Evolutionary conservation across 192 early-diverging fungal species (phyloP), one percentile per base, ranked within the genome.

Genomic region (Backusella circina): DNA sequence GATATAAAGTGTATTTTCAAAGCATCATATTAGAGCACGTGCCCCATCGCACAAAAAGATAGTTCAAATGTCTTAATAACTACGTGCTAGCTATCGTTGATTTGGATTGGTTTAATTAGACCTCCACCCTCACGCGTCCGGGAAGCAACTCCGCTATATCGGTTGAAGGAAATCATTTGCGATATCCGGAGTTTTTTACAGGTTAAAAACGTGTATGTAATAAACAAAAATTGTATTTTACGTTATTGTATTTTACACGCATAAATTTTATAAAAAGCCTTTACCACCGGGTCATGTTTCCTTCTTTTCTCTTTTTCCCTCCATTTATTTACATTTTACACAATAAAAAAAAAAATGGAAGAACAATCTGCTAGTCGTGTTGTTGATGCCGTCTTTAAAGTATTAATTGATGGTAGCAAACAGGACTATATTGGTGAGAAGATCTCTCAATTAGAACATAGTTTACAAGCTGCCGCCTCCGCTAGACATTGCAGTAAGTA

Each of bases 371-470:
- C 73, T 33, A 72, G 78, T 28, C 37, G 72, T 31, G 78, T 75
- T 15, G 84, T 82, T 37, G 76, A 77, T 15, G 39, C 50, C 13
- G 75, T 89, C 31, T 87, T 89, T 44, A 77, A 80, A 57, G 83
- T 88, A 6, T 75, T 88, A 15, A 76, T 83, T 15, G 79, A 83
- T 44, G 83, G 84, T 38, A 87, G 82, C 67, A 83, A 83, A 75
- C 76, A 81, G 64, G 86, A 82, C 12, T 88, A 87, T 72, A 88
- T 89, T 65, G 87, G 87, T 31, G 87, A 88, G 76, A 70, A 79
- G 21, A 83, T 88, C 47, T 81, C 88, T 8, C 87, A 88, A 71
- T 79, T 89, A 15, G 88, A 86, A 16, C 88, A 89, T 44, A 83
- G 81, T 21, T 75, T 89, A 38, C 88, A 89, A 72, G 87, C 85